Evolutionary conservation across 768 basidiomycete genomes (phyloP).

Genomic region (Termitomyces sp.): DNA sequence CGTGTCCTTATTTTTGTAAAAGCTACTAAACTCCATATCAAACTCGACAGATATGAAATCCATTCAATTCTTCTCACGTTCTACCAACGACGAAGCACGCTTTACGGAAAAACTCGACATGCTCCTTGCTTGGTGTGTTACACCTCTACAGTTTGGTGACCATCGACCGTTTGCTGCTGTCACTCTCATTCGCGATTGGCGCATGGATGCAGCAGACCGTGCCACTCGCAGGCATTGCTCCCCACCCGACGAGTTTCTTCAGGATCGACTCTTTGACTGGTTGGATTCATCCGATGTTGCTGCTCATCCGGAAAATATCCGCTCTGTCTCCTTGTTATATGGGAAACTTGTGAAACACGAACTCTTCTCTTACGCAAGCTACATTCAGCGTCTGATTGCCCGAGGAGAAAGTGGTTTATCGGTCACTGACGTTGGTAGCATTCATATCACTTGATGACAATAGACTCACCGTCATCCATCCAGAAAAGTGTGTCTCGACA

Average conservation of each 20-base stretch:
- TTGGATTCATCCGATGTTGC: conserved; percentile 63
- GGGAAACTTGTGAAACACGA: conserved; percentile 67
- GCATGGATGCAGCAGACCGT: conserved; percentile 54
- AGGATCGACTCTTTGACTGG: conserved; percentile 81
- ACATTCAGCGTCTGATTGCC: conserved; percentile 78
- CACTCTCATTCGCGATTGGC: conserved; percentile 61
- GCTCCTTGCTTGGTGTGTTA: conserved; percentile 77
- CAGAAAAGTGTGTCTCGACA: conserved; percentile 57
- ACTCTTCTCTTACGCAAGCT: conserved; percentile 69
- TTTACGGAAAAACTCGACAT: conserved; percentile 71
- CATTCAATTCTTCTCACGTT: conserved; percentile 54
- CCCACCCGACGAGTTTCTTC: conserved; percentile 58
- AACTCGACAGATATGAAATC: conserved; percentile 54
- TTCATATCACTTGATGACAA: conserved; percentile 6
- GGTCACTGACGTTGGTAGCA: conserved; percentile 40
- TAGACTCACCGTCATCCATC: neutral
- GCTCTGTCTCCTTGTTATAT: conserved; percentile 60
- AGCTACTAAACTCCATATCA: conserved; percentile 78
- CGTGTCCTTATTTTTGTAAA: neutral
- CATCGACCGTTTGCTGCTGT: conserved; percentile 75
- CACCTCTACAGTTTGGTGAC: conserved; percentile 76
- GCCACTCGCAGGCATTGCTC: conserved; percentile 58
- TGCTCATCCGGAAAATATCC: conserved; percentile 48
- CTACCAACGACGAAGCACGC: conserved; percentile 29
- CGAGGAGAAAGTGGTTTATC: conserved; percentile 65